These are phyloP conservation scores for Trichosporon asahii DNA, from an alignment of 1,284 basidiomycete genomes.

Conservation along the genomic window DNA sequence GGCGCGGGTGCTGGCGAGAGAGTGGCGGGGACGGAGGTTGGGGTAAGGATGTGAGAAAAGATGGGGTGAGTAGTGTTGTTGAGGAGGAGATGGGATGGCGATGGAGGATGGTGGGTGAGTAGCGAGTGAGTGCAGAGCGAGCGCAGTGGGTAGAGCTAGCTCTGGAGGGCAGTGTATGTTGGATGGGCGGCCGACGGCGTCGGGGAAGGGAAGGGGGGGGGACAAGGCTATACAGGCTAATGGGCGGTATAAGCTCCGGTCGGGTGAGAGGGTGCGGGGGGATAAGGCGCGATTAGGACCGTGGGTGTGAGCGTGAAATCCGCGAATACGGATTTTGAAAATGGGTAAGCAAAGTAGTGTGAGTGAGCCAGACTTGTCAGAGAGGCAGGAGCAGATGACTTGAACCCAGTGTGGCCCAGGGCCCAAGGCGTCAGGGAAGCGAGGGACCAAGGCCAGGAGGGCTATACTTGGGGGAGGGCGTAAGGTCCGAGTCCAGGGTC, in stretches of 20 bases:
- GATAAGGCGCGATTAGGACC: neutral
- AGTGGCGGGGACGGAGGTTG: neutral
- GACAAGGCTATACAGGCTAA: neutral
- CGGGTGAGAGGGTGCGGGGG: neutral
- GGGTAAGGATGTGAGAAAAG: neutral
- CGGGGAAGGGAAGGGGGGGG: neutral
- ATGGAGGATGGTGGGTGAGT: neutral
- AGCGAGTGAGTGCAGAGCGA: neutral
- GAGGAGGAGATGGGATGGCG: neutral
- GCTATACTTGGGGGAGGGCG: neutral
- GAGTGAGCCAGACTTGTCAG: too few species aligned
- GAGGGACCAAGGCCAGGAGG: conserved; percentile 1
- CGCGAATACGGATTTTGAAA: neutral
- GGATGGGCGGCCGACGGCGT: neutral
- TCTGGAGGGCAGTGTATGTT: neutral
- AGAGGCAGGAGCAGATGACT: too few species aligned
- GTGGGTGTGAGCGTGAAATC: neutral
- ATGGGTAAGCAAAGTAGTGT: neutral
- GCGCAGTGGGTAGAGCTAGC: neutral
- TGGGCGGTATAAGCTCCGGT: neutral
- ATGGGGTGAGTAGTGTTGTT: neutral
- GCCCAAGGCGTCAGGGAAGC: neutral
- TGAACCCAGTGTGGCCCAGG: neutral
- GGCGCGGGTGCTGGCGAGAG: neutral
- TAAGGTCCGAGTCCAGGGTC: neutral